These are phyloP conservation scores for Chrysoporthe puriensis DNA, from an alignment of 2,329 filamentous ascomycete genomes.

Conservation along the genomic window DNA sequence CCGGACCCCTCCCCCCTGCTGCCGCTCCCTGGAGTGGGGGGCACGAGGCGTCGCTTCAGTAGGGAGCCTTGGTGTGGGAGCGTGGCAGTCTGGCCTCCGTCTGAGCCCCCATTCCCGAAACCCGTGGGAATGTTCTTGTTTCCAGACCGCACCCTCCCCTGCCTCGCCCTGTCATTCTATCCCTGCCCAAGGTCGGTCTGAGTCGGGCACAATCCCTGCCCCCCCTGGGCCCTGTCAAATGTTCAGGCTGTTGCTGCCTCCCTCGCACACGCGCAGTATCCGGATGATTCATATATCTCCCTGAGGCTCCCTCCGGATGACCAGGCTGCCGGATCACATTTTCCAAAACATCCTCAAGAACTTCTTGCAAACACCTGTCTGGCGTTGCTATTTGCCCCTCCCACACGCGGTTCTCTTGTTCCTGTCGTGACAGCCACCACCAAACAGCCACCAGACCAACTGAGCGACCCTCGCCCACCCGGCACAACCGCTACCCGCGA, in stretches of 20 bases:
- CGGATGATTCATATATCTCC: constrained; percentile 28
- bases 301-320: constrained; percentile 24
- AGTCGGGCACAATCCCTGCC: constrained; percentile 20
- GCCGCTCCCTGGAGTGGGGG: too few species aligned
- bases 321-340: constrained; percentile 13
- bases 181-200: constrained; percentile 12
- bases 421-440: constrained; percentile 9
- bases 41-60: too few species aligned
- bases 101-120: constrained; percentile 20
- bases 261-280: constrained; percentile 26
- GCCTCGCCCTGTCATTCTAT: constrained; percentile 7
- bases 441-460: constrained; percentile 7
- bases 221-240: constrained; percentile 19
- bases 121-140: constrained; percentile 22
- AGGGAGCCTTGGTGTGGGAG: too few species aligned
- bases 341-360: constrained; percentile 13
- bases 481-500: constrained; percentile 9
- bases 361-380: neutral
- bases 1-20: constrained; percentile 4
- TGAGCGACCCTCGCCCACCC: neutral
- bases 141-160: constrained; percentile 6
- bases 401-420: constrained; percentile 2
- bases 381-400: neutral
- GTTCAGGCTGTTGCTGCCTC: constrained; percentile 12
- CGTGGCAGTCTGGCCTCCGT: constrained; percentile 7